phyloP scores from a whole-genome alignment of 2,329 filamentous ascomycete species.

The Monilinia polystroma region DNA sequence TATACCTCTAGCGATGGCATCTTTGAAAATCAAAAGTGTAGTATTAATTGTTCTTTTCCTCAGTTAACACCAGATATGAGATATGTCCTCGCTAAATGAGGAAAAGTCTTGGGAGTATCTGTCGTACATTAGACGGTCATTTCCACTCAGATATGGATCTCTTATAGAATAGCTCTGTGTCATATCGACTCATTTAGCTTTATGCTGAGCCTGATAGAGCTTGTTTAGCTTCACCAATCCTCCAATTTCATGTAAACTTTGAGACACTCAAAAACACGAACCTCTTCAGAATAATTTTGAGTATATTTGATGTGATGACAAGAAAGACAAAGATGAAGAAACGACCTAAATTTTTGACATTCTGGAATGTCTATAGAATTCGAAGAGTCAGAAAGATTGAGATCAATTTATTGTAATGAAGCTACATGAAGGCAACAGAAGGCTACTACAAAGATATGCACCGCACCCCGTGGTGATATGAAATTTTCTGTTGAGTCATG shows the following conservation, averaged over 20 bases:
- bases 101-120: neutral
- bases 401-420: neutral
- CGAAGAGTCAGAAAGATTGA: neutral
- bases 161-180: neutral
- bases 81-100: neutral
- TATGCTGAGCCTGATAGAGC: neutral
- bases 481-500: neutral
- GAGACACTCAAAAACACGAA: neutral
- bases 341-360: neutral
- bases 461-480: neutral
- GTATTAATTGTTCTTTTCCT: slow-evolving; percentile 8
- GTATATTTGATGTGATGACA: neutral
- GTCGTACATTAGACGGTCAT: neutral
- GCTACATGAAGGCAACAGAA: neutral
- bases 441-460: neutral
- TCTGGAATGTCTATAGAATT: neutral
- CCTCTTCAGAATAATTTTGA: neutral
- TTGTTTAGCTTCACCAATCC: neutral
- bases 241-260: neutral
- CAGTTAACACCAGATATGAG: neutral
- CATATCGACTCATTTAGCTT: no score
- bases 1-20: neutral
- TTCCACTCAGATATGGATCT: neutral
- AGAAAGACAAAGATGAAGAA: neutral
- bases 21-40: neutral